These are phyloP conservation scores for Ustilaginoidea virens DNA, from an alignment of 2,329 filamentous ascomycete genomes.

Conservation along the genomic window DNA sequence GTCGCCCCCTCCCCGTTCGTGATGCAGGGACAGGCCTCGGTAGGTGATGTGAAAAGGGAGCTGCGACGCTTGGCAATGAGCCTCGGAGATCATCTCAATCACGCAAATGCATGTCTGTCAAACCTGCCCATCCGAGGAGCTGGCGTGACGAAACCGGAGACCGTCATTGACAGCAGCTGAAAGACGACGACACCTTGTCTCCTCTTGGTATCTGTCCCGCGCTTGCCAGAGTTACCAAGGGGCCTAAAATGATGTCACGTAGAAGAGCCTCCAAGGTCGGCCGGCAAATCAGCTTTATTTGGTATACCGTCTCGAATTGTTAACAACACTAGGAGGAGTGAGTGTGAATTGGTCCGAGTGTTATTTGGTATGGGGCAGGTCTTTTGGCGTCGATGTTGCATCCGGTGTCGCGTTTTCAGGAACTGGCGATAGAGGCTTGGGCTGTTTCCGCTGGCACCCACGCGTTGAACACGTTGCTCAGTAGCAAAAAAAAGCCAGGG, in stretches of 20 bases:
- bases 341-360: too few species aligned
- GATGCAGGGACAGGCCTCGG: constrained; percentile 37
- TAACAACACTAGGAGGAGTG: too few species aligned
- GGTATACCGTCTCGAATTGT: too few species aligned
- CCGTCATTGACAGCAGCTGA: constrained; percentile 3
- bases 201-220: too few species aligned
- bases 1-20: constrained; percentile 32
- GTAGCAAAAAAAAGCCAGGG: background rate
- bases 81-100: constrained; percentile 30
- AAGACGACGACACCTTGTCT: background rate
- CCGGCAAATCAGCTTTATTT: too few species aligned
- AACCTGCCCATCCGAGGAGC: constrained; percentile 21
- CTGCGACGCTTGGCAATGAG: constrained; percentile 34
- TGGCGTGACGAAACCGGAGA: constrained; percentile 13
- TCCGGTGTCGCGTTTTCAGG: too few species aligned
- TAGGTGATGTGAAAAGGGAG: constrained; percentile 34
- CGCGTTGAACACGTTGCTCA: background rate
- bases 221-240: too few species aligned
- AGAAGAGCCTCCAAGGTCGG: too few species aligned
- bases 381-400: too few species aligned
- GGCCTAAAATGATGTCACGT: too few species aligned
- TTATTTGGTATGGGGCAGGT: too few species aligned
- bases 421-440: too few species aligned
- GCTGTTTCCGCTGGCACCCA: background rate
- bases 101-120: constrained; percentile 28